Evolutionary conservation across 805 yeast species (phyloP).

Genomic region (Teunomyces kruisii): DNA sequence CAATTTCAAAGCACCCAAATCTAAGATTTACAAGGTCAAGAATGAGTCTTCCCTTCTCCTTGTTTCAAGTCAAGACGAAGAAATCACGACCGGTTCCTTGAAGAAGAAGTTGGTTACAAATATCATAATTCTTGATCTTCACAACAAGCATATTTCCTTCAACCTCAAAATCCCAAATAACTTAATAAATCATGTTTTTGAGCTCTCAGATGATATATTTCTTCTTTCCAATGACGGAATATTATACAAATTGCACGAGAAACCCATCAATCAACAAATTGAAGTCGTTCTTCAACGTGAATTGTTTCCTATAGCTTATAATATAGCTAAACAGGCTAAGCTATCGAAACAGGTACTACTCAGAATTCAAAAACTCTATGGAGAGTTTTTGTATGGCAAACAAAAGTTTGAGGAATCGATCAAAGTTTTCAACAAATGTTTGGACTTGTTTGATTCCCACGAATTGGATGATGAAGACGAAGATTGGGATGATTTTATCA

Average conservation of each 20-base stretch:
- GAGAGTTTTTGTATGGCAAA: conserved; percentile 66
- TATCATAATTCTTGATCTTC: conserved; percentile 65
- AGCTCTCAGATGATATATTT: conserved; percentile 55
- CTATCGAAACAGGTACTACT: conserved; percentile 29
- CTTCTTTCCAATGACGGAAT: conserved; percentile 75
- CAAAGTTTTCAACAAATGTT: conserved; percentile 61
- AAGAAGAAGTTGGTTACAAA: conserved; percentile 44
- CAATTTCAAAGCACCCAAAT: conserved; percentile 57
- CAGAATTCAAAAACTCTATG: conserved; percentile 49
- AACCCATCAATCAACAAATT: conserved; percentile 63
- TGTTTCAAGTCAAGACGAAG: conserved; percentile 46
- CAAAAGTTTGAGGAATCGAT: conserved; percentile 70
- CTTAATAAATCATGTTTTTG: conserved; percentile 58
- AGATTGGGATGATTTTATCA: conserved; percentile 43
- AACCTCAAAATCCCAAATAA: conserved; percentile 63
- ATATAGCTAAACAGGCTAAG: conserved; percentile 50
- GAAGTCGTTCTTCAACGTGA: conserved; percentile 68
- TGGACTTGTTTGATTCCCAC: conserved; percentile 21
- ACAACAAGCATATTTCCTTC: conserved; percentile 68
- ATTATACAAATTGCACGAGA: conserved; percentile 66
- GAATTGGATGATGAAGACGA: conserved; percentile 19
- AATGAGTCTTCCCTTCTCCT: conserved; percentile 56
- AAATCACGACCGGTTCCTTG: conserved; percentile 7
- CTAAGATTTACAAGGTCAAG: conserved; percentile 44
- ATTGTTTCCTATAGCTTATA: conserved; percentile 68